A percentile compares a stretch with the other conserved stretches of the same genome.
Evolutionary conservation across 2,329 filamentous ascomycete genomes (phyloP).

Genomic region (Colletotrichum shisoi): DNA sequence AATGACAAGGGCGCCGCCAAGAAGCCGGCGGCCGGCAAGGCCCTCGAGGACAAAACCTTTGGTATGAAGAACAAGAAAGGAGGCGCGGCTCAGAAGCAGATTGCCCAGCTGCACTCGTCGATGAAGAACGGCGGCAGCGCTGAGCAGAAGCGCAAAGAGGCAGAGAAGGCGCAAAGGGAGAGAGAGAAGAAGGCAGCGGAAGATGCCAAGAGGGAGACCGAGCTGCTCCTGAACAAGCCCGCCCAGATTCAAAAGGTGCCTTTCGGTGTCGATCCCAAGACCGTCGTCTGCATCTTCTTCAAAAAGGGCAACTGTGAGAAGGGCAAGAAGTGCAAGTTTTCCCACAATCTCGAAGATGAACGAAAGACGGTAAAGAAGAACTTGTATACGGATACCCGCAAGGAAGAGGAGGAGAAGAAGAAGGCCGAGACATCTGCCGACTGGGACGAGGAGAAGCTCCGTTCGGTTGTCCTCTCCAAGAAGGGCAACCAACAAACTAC

Average conservation of each 20-base stretch:
- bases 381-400: constrained; percentile 84
- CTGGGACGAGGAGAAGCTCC: constrained; percentile 97
- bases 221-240: constrained; percentile 85
- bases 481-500: constrained; percentile 95
- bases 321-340: constrained; percentile 97
- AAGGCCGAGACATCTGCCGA: constrained; percentile 92
- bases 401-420: constrained; percentile 77
- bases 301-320: constrained; percentile 98
- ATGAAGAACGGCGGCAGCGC: constrained; percentile 77
- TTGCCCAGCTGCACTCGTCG: constrained; percentile 81
- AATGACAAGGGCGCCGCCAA: constrained; percentile 58
- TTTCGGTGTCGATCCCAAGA: constrained; percentile 98
- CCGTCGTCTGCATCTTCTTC: constrained; percentile 93
- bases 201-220: constrained; percentile 79
- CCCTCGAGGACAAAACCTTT: constrained; percentile 94
- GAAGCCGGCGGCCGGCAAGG: constrained; percentile 65
- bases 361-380: constrained; percentile 92
- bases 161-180: constrained; percentile 72
- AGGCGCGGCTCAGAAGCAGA: constrained; percentile 85
- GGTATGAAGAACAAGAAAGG: constrained; percentile 99
- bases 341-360: constrained; percentile 87
- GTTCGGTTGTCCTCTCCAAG: constrained; percentile 90
- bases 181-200: constrained; percentile 93
- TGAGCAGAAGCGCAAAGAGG: constrained; percentile 83
- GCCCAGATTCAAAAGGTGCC: constrained; percentile 97